Conservation (phyloP, 208 protist genomes). For the Angomonas deanei region DNA sequence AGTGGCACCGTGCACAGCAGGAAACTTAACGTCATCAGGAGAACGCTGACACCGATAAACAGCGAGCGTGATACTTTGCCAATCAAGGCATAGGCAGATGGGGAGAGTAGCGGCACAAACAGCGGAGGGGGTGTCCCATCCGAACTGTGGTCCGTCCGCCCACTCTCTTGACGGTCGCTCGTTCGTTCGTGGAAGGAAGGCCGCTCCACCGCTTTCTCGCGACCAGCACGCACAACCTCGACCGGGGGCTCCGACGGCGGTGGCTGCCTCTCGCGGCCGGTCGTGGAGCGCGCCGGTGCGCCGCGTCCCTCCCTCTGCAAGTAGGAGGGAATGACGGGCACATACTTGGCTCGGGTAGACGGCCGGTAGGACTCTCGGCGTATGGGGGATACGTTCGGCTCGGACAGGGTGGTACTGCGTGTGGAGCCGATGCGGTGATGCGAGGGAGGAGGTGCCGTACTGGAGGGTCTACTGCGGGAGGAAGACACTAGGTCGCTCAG, state of each 20-base stretch:
- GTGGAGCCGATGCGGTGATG: constrained; percentile 2
- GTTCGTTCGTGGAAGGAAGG: not conserved
- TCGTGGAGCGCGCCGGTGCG: too few relatives aligned
- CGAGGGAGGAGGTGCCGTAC: constrained; percentile 16
- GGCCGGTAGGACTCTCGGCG: constrained; percentile 10
- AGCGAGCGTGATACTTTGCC: not conserved
- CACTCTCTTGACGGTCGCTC: not conserved
- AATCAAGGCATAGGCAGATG: not conserved
- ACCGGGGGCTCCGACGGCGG: not conserved
- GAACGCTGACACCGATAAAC: not conserved
- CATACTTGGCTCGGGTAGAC: not conserved
- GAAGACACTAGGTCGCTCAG: constrained; percentile 44
- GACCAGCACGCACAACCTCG: not conserved
- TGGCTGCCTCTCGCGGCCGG: too few relatives aligned
- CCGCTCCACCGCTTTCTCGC: not conserved
- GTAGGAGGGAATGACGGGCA: too few relatives aligned
- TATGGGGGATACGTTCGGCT: constrained; percentile 53
- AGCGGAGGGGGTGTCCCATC: not conserved
- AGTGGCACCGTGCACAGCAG: constrained; percentile 17
- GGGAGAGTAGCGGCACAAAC: not conserved
- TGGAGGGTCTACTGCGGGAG: constrained; percentile 30
- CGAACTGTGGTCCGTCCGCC: not conserved
- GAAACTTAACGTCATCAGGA: not conserved
- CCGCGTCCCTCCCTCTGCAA: too few relatives aligned
- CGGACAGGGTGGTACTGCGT: constrained; percentile 29